Evolutionary conservation across 306 rosid genomes (phyloP).

Genomic region (Prunus armeniaca): DNA sequence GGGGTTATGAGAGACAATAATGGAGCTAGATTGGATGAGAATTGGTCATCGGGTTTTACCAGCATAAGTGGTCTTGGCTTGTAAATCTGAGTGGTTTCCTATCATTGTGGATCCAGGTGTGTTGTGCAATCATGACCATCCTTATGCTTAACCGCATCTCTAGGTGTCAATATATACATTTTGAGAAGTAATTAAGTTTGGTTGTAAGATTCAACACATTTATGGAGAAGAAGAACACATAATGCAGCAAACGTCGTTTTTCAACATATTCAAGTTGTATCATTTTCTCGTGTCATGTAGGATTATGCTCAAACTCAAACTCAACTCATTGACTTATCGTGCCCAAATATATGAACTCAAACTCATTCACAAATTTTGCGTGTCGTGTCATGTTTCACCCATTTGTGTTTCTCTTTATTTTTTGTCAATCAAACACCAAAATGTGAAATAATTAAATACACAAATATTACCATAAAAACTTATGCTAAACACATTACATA

Average conservation of each 20-base stretch:
- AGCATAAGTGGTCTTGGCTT: neutral
- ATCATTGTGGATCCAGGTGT: neutral
- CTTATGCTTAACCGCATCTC: too few species aligned
- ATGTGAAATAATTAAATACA: neutral
- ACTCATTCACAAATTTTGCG: neutral
- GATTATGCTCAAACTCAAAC: neutral
- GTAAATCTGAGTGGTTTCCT: neutral
- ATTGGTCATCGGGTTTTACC: neutral
- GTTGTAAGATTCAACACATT: too few species aligned
- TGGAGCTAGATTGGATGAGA: neutral
- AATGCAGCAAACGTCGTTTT: too few species aligned
- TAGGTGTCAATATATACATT: too few species aligned
- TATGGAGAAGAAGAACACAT: too few species aligned
- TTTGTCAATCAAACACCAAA: neutral
- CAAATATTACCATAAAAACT: neutral
- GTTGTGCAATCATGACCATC: neutral
- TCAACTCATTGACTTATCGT: neutral
- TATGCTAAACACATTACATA: neutral
- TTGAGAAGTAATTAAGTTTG: too few species aligned
- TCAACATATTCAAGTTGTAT: too few species aligned
- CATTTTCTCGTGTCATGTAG: neutral
- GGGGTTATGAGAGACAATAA: neutral
- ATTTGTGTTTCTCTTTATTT: neutral
- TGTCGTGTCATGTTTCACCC: neutral
- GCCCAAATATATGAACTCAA: neutral